Base-by-base conservation (phyloP, 108 stramenopile genomes). In the Fragilariopsis cylindrus region DNA sequence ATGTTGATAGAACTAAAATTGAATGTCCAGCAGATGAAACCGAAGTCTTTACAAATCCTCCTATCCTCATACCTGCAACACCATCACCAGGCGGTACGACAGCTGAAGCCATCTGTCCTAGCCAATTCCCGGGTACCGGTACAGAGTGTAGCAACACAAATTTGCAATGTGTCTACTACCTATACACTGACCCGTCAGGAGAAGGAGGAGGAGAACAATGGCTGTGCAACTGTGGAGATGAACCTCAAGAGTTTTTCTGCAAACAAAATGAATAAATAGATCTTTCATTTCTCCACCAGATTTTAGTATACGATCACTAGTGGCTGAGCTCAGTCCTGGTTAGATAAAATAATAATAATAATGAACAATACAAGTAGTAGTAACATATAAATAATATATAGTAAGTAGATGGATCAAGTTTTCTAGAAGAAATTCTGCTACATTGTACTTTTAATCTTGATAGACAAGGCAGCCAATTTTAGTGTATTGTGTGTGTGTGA, bases 291-390 rank as follows among this genome's bases (percentile, higher is more conserved):
- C 9, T 60, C 18, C 16, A n/a, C 9, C 4, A 11, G 4, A 6
- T 60, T 63, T 12, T 9, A 41, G 43, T 15, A n/a, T 43, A 30
- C 1, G 21, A 30, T 30, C 62, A 45, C 62, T 40, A 63, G 62
- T 63, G 62, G 21, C 62, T 63, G 42, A 45, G 62, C 4, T 63
- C 42, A 63, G 62, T 63, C 62, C 43, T 63, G 42, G 62, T 63
- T 42, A n/a, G 40, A 6, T n/a, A 63, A 4, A 18, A 60, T 30
- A 30, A 30, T 30, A 30, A 30, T 30, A 30, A 30, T 30, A 30
- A 30, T 30, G 21, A 30, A 30, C 21, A 30, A 30, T 30, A 30
- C 21, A 30, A 30, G 21, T 30, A 30, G 21, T 30, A 30, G 21
- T 30, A 30, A 30, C 21, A 30, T 30, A 30, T 30, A 30, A 30